phyloP scores from a whole-genome alignment of 176 grass and related monocot species.

The Secale cereale region DNA sequence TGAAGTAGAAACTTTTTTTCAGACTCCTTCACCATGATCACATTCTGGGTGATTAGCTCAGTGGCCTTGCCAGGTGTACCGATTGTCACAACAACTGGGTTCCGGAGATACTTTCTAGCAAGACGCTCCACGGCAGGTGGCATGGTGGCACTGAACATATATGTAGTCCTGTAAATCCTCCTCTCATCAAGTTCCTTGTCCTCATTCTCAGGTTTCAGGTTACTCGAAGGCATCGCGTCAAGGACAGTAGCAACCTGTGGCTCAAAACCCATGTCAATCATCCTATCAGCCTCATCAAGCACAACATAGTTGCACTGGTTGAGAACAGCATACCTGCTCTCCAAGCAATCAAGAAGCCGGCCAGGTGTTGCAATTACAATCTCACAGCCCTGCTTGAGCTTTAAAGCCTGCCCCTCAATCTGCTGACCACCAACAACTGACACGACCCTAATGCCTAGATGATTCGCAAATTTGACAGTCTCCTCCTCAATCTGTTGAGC shows the following conservation, averaged over 20 bases:
- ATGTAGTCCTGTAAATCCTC: conserved; percentile 85
- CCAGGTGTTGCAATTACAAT: conserved; percentile 91
- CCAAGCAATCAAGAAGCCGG: conserved; percentile 83
- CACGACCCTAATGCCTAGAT: conserved; percentile 77
- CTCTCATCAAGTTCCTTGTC: conserved; percentile 88
- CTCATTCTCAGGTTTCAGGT: conserved; percentile 96
- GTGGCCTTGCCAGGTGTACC: conserved; percentile 87
- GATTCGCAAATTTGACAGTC: conserved; percentile 82
- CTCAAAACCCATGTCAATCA: conserved; percentile 99
- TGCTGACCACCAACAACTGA: conserved; percentile 97
- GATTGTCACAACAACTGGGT: conserved; percentile 88
- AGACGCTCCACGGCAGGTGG: conserved; percentile 82
- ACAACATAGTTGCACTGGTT: conserved; percentile 96
- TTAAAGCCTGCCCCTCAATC: conserved; percentile 90
- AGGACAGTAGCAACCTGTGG: conserved; percentile 83
- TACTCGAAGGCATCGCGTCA: conserved; percentile 88
- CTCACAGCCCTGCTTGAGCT: conserved; percentile 84
- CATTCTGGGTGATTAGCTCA: conserved; percentile 87
- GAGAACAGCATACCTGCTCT: conserved; percentile 77
- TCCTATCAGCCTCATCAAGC: conserved; percentile 90
- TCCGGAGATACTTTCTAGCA: conserved; percentile 84
- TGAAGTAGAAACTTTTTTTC: conserved; percentile 72
- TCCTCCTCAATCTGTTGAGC: conserved; percentile 96
- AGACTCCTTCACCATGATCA: conserved; percentile 80
- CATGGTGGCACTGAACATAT: conserved; percentile 98